Evolutionary conservation across 2,329 filamentous ascomycete species (phyloP).

Genomic region (Capronia epimyces): DNA sequence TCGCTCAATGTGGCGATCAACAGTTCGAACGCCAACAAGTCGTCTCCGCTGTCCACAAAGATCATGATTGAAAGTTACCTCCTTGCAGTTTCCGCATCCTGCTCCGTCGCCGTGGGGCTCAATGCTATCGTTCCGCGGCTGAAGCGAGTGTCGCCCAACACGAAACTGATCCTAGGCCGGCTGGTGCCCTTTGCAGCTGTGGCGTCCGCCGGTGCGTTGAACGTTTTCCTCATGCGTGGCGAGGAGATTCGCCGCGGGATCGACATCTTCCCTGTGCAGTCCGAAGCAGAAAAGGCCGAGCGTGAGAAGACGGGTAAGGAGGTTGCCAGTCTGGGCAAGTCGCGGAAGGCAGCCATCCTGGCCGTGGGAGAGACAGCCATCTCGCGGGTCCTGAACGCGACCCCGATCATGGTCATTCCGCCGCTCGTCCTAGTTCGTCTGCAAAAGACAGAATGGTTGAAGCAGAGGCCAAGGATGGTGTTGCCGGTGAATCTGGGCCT

Average conservation of each 20-base stretch:
- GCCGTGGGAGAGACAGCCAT: constrained; percentile 91
- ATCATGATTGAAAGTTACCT: constrained; percentile 86
- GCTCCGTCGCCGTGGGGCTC: constrained; percentile 85
- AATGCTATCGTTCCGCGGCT: constrained; percentile 85
- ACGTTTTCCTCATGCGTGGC: constrained; percentile 95
- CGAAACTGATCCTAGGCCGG: constrained; percentile 71
- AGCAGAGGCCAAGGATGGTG: constrained; percentile 67
- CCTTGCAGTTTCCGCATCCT: constrained; percentile 86
- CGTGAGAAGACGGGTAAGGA: constrained; percentile 61
- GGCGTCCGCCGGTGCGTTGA: constrained; percentile 81
- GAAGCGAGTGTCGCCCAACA: constrained; percentile 66
- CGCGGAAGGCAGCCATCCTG: constrained; percentile 76
- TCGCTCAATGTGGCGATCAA: constrained; percentile 98
- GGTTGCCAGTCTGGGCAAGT: constrained; percentile 72
- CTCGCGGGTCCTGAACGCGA: constrained; percentile 86
- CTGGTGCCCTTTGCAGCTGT: constrained; percentile 95
- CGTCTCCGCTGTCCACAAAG: constrained; percentile 72
- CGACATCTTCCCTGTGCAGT: constrained; percentile 79
- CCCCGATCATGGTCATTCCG: constrained; percentile 94
- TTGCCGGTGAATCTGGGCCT: constrained; percentile 79
- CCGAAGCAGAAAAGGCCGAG: constrained; percentile 60
- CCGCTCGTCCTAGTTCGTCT: constrained; percentile 78
- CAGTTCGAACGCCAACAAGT: constrained; percentile 93
- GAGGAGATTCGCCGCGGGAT: constrained; percentile 93
- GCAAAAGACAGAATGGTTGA: constrained; percentile 78